phyloP scores from a whole-genome alignment of 116 monocot genomes.

The Phalaenopsis hybrid region DNA sequence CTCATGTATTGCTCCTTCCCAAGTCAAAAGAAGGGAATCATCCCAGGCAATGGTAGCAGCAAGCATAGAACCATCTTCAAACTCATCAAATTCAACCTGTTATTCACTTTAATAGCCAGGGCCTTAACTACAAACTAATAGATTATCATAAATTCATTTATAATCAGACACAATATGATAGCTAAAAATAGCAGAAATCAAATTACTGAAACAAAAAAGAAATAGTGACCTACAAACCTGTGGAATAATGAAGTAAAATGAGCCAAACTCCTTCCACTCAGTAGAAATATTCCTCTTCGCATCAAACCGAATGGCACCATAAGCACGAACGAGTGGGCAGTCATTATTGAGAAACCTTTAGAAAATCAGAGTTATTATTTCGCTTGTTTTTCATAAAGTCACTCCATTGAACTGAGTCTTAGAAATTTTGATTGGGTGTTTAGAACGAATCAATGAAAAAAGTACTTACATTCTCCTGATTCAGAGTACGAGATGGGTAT shows the following conservation, averaged over 20 bases:
- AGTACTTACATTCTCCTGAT: background rate
- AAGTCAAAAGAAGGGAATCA: constrained; percentile 53
- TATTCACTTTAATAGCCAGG: constrained; percentile 37
- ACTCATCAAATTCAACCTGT: constrained; percentile 91
- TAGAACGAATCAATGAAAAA: background rate
- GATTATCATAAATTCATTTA: background rate
- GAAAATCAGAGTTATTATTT: background rate
- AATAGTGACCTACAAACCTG: constrained; percentile 46
- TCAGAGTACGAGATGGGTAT: too few relatives aligned
- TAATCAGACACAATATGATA: background rate
- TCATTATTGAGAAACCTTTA: constrained; percentile 73
- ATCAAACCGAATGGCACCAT: constrained; percentile 94
- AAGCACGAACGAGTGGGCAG: constrained; percentile 79
- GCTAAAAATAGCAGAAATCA: background rate
- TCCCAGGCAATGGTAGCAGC: constrained; percentile 92
- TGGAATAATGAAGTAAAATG: constrained; percentile 85
- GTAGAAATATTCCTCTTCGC: constrained; percentile 48
- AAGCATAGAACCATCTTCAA: constrained; percentile 70
- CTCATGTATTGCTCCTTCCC: constrained; percentile 53
- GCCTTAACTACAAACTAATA: constrained; percentile 19
- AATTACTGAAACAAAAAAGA: background rate
- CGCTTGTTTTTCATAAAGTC: background rate
- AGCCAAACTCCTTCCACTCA: constrained; percentile 86
- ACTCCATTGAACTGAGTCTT: too few relatives aligned
- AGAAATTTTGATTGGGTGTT: too few relatives aligned